Evolutionary conservation across 2,329 filamentous ascomycete species (phyloP), one percentile per base, ranked within the genome.

Genomic region (Nemania sp.): DNA sequence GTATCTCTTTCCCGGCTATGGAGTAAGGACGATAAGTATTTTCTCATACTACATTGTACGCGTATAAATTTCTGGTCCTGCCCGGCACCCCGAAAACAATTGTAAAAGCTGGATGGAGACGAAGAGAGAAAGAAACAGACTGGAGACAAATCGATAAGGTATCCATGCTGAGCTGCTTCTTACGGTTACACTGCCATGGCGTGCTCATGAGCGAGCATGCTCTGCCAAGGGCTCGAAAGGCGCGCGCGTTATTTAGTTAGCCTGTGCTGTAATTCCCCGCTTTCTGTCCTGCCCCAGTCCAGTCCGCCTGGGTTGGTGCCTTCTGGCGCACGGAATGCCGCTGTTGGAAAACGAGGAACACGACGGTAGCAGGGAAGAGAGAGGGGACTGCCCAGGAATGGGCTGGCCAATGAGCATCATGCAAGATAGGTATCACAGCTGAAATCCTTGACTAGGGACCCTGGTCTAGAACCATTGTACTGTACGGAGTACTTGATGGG

Each of bases 311-410:
- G n/a, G n/a, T n/a, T n/a, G n/a, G n/a, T n/a, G n/a, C n/a, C n/a
- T n/a, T n/a, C n/a, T n/a, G n/a, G n/a, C n/a, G n/a, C n/a, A n/a
- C n/a, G n/a, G n/a, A n/a, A n/a, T 40, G 36, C 24, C 17, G 8
- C 24, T 23, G 41, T 34, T 40, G 51, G 52, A 51, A 47, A 55
- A 19, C 23, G n/a, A 39, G 28, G n/a, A n/a, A n/a, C n/a, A n/a
- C n/a, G n/a, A n/a, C n/a, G n/a, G n/a, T n/a, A n/a, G n/a, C n/a
- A n/a, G n/a, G 45, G 45, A 19, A 45, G 26, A 41, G 45, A 42
- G 47, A 37, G 47, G 46, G n/a, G 30, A 14, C 31, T 6, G 8
- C 11, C 20, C 7, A 46, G 12, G n/a, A 30, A 28, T 28, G 30
- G 5, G 15, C 20, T 6, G 19, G 7, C 49, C 49, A 52, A 52